Base-by-base conservation (phyloP, 352 stramenopile genomes). In the Globisporangium nodosum region DNA sequence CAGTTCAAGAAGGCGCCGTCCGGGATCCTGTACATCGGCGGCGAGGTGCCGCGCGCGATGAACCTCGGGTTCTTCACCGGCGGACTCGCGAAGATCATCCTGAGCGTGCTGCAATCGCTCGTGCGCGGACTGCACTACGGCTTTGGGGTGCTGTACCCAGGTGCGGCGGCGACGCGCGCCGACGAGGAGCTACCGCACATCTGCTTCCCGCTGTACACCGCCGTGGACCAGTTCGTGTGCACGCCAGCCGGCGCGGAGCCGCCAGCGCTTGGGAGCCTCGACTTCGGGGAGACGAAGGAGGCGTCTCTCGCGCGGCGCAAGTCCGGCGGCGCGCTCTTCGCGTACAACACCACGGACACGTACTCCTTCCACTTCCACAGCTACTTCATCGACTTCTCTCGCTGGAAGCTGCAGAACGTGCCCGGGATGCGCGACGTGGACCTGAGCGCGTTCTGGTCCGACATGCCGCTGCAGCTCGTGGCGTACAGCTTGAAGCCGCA, bases 351-450 rank as follows among this genome's bases (percentile, higher is more conserved):
- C 9, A 65, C 47, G 24, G 73, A 81, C 64, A 86, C 76, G 54
- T 89, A 89, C 55, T 86, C 76, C 35, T 86, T 89, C 62, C 76
- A 85, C 49, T 87, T 89, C 56, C 78, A 87, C 61, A 86, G 72
- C 58, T 85, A 75, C 50, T 89, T 85, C 52, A 78, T 89, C 59
- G 76, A 89, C 51, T 89, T 89, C 49, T 49, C 61, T 5, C 64
- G 54, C 7, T 89, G 79, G 79, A 63, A 81, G 37, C 48, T 87
- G 21, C 66, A 78, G 15, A 74, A 78, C 27, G 60, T 89, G 3
- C 79, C 79, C 0, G 75, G 79, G 0, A 70, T 88, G 56, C 69
- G 71, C 12, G 63, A 79, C 35, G 70, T 65, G 3, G 68, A 73
- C 42, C 61, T 89, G 33, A 61, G 69, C 3, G 66, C 61, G 3